Evolutionary conservation across 768 basidiomycete species (phyloP), one percentile per base, ranked within the genome.

Genomic region (Kwoniella bestiolae): DNA sequence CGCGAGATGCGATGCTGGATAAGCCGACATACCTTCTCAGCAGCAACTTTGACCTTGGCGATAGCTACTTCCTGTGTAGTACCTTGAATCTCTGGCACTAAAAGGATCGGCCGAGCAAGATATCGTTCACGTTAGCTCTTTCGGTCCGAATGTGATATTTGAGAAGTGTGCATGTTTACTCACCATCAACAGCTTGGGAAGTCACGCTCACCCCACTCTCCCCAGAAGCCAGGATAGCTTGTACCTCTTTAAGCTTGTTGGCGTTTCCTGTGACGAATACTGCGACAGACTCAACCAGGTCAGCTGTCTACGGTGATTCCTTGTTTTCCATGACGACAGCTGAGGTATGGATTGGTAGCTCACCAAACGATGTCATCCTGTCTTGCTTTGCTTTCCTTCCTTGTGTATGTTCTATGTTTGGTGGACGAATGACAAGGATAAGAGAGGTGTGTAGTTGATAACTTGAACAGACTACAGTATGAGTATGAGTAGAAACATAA

Each of bases 241-340:
- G 87, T 66, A 94, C 92, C 82, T 98, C 95, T 65, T 84, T 86
- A 28, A 98, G 84, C 80, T 98, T 98, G 84, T 94, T 92, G 21
- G 88, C 86, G 78, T 98, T 97, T 28, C 94, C 92, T 0, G 95
- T 97, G 18, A 97, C 92, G 79, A 97, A 96, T 26, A 90, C 94
- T 95, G 60, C 26, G 18, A 45, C 23, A 14, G 12, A 12, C 35
- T 50, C 23, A 47, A 26, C 18, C n/a, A 28, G 12, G 14, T 26
- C 25, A 26, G 8, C 38, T 41, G 8, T 51, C 23, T n/a, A 32
- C 29, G 23, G 6, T 26, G 25, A 51, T 12, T 8, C n/a, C 46
- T 47, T 21, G 11, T 6, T 47, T 8, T 47, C n/a, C n/a, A 8
- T 47, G 11, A 21, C 31, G 12, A 6, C 21, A 21, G 7, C 9